Percentiles rank a stretch among this genome's conserved stretches.
Conservation (phyloP, 2,329 filamentous ascomycete genomes). For the Scedosporium dehoogii region DNA sequence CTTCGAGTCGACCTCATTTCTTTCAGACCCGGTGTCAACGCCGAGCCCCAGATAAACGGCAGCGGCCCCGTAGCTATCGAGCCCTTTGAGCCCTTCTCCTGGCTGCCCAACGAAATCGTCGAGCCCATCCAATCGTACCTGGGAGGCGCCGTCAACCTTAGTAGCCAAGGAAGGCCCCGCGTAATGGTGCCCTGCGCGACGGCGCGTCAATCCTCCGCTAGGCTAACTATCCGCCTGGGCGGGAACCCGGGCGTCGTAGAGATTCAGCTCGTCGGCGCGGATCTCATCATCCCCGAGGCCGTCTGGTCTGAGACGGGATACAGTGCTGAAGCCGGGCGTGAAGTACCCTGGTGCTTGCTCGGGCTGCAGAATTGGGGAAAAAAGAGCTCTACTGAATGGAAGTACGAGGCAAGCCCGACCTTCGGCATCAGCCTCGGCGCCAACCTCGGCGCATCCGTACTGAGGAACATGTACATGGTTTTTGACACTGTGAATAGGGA, state of each 20-base stretch:
- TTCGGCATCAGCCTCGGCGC: background rate
- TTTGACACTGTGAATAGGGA: background rate
- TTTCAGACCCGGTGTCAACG: too few relatives aligned
- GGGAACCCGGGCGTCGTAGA: background rate
- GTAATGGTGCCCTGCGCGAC: too few relatives aligned
- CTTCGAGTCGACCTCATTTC: too few relatives aligned
- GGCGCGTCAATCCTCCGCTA: background rate
- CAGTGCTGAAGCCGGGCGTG: background rate
- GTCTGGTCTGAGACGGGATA: background rate
- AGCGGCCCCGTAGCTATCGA: too few relatives aligned
- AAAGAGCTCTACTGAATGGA: background rate
- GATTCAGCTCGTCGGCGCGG: background rate
- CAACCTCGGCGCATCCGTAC: background rate
- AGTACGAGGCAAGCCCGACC: background rate
- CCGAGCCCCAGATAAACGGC: too few relatives aligned
- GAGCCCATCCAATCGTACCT: too few relatives aligned
- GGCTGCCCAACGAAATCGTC: too few relatives aligned
- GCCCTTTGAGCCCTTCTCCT: too few relatives aligned
- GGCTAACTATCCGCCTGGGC: background rate
- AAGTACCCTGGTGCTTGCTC: background rate
- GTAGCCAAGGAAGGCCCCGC: too few relatives aligned
- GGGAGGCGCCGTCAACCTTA: too few relatives aligned
- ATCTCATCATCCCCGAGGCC: background rate
- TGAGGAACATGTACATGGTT: background rate
- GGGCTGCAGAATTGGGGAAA: background rate